Evolutionary conservation across 177 flowering plant species (phyloP), one percentile per base, ranked within the genome.

Genomic region (Vitis hybrid): DNA sequence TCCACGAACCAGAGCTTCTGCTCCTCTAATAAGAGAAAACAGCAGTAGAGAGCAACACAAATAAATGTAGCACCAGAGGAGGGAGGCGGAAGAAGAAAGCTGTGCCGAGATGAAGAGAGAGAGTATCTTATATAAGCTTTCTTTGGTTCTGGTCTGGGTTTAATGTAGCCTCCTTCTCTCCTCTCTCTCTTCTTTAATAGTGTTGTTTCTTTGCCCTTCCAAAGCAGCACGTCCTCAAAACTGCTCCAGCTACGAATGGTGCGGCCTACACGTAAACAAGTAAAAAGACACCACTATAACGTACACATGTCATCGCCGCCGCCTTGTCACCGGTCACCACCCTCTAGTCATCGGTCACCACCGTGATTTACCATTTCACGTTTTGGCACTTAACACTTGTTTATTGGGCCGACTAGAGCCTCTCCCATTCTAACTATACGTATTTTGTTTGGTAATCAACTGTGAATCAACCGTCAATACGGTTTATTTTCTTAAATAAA

Each of bases 31-130:
- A 27, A 35, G 52, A 35, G 71, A 62, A 66, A 57, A 70, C 68
- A 75, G 74, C 66, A 75, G 76, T 76, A 78, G 73, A 78, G 73
- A 63, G 27, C 48, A 57, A 54, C 14, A 49, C n/a, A 59, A 30
- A 65, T 17, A 59, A 30, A 65, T 17, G 58, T 18, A 20, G 46
- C 6, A 46, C 24, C n/a, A 48, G 18, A 30, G 13, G 21, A 35
- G 30, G 11, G 11, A 48, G 8, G 9, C 1, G 2, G 46, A 48
- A 24, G 59, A 24, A 27, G 51, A 15, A 66, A 41, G 46, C 46
- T 41, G 46, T 41, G 46, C 46, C 7, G 46, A 41, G 46, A 41
- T 41, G 3, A n/a, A 59, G 63, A 63, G 13, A 55, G 46, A n/a
- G 21, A 66, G 17, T 55, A 57, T 58, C 30, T 55, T 67, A 52